A percentile compares a stretch with the other conserved stretches of the same genome.
phyloP scores from a whole-genome alignment of 371 early-diverging fungal genomes.

The Mucor plumbeus region DNA sequence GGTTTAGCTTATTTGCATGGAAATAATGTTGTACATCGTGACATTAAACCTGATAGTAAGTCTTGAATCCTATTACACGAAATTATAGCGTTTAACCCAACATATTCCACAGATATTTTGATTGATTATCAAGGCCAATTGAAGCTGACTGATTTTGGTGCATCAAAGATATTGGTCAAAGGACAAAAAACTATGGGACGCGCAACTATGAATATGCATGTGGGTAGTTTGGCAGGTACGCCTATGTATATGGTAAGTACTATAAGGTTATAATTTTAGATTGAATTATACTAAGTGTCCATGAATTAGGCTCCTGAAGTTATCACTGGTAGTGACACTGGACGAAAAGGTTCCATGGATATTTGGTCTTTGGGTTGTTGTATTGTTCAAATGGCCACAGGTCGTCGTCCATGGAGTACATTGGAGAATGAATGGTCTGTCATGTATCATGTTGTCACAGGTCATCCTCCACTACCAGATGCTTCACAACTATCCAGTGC shows the following conservation, averaged over 20 bases:
- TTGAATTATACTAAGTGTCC: too few relatives aligned
- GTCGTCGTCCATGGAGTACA: conserved; percentile 91
- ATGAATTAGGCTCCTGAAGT: conserved; percentile 84
- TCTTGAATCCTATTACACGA: too few relatives aligned
- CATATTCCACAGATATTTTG: conserved; percentile 63
- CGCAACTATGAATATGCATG: conserved; percentile 63
- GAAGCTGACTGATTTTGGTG: conserved; percentile 92
- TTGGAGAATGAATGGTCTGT: conserved; percentile 95
- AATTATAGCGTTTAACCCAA: too few relatives aligned
- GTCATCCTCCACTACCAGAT: conserved; percentile 77
- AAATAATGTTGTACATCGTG: conserved; percentile 89
- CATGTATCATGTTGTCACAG: conserved; percentile 83
- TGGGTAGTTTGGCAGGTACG: conserved; percentile 86
- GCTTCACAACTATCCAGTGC: conserved; percentile 62
- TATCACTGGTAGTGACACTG: conserved; percentile 80
- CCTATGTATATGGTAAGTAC: conserved; percentile 91
- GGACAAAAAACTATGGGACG: conserved; percentile 76
- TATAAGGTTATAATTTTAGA: neutral
- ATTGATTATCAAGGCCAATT: conserved; percentile 80
- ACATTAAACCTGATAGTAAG: conserved; percentile 89
- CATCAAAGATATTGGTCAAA: conserved; percentile 84
- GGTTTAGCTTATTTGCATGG: conserved; percentile 92
- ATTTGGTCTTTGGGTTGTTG: conserved; percentile 96
- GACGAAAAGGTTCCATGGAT: conserved; percentile 85
- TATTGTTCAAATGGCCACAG: conserved; percentile 94